Evolutionary conservation across 768 basidiomycete genomes (phyloP), one percentile per base, ranked within the genome.

Genomic region (Baorangia bicolor): DNA sequence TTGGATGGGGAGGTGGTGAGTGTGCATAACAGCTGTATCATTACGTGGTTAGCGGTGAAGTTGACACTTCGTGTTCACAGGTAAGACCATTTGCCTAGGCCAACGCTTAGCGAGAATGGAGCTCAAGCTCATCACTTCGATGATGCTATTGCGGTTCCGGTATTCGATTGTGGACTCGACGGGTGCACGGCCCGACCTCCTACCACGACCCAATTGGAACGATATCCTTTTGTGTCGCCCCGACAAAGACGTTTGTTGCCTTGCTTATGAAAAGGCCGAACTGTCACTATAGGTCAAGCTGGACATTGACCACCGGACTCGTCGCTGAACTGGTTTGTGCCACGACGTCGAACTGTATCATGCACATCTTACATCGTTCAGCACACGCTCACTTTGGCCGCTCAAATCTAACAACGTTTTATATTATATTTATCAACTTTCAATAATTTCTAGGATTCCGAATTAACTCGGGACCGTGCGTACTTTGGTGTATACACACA

Each of bases 1-100:
- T 90, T 47, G 88, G 88, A 33, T 91, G 88, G 89, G 89, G 89
- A 57, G 87, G 82, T 74, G 89, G 89, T 91, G 67, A 65, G 83
- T 78, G 48, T 60, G 47, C 60, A 55, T 33, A 27, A 13, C 59
- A 35, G 60, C 39, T 50, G 45, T 27, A 51, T 44, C 49, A 59
- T 65, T 64, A 66, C 57, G 60, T 60, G 51, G 47, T 31, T 58
- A 37, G 46, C 55, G 21, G 40, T 47, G 51, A 63, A 38, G 39
- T 40, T 59, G 45, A 62, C 35, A n/a, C 27, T 23, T 34, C 28
- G n/a, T 45, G 20, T 51, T 56, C 33, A 51, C 63, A 91, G 89
- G 88, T 18, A 87, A 82, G 64, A 87, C 83, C 10, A 69, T 76
- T 21, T 92, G 89, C 67, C 79, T 89, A 27, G 89, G 90, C 20